These are phyloP conservation scores for Yarrowia sp. DNA, from an alignment of 805 yeast species.

Conservation along the genomic window DNA sequence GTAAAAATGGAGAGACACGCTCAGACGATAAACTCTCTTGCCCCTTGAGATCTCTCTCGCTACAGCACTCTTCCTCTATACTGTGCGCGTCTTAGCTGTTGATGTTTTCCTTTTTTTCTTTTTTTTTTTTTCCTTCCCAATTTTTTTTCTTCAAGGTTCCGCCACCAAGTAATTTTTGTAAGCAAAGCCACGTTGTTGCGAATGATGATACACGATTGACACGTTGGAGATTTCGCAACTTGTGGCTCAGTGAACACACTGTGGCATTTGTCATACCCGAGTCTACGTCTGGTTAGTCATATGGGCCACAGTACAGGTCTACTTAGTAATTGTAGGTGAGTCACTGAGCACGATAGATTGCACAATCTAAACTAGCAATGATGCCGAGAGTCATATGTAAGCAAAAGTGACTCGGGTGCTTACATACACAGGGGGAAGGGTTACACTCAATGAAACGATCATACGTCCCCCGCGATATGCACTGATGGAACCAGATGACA, in stretches of 20 bases:
- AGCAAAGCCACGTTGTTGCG: neutral
- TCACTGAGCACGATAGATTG: conserved; percentile 6
- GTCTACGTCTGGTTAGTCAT: too few relatives aligned
- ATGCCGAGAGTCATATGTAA: neutral
- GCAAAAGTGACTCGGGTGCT: neutral
- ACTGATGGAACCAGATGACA: neutral
- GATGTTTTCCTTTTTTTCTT: neutral
- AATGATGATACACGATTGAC: too few relatives aligned
- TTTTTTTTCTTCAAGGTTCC: too few relatives aligned
- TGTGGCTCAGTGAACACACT: too few relatives aligned
- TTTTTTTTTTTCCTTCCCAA: too few relatives aligned
- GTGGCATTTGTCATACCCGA: too few relatives aligned
- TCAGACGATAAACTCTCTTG: neutral
- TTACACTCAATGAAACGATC: too few relatives aligned
- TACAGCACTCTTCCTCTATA: neutral
- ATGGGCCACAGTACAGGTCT: too few relatives aligned
- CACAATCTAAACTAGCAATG: neutral
- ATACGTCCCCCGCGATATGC: neutral
- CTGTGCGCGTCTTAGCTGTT: neutral
- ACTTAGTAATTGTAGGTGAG: neutral
- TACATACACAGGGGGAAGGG: too few relatives aligned
- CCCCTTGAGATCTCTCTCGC: neutral
- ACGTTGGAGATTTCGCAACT: too few relatives aligned
- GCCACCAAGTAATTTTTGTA: neutral
- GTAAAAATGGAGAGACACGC: too few relatives aligned